Base-by-base conservation (phyloP, 192 early-diverging fungal species). In the Pilaira anomala region DNA sequence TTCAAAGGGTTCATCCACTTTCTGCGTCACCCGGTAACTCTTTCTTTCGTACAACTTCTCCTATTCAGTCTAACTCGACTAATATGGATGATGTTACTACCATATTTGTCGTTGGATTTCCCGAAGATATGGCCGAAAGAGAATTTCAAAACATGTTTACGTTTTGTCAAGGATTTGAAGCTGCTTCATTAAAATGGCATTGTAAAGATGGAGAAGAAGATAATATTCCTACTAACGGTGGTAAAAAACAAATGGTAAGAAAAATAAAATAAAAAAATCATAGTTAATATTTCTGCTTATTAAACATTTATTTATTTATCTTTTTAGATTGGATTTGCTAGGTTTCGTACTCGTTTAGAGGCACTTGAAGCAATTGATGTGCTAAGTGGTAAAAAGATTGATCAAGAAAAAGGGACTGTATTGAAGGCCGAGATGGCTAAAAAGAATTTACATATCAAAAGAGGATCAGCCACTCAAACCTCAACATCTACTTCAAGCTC, bases 141-240 rank as follows among this genome's bases (percentile, higher is more conserved):
- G 98, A 99, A 76, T 99, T 99, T 70, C 95, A 95, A 69, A 96
- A 96, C 80, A 98, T 98, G 93, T 99, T 99, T 80, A 93, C 87
- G 18, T 98, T 99, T 62, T 93, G 88, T 14, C 84, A 90, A 40
- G 98, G 96, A 5, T 99, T 98, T 61, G 98, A 98, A 72, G 98
- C 96, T 3, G 96, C 98, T 7, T 93, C 94, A 3, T 82, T 99
- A 40, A 99, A 98, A 78, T 83, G 92, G 53, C 94, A 93, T 25
- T 73, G 79, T 49, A 78, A 80, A 71, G 90, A 91, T 49, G 85
- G 83, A 60, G 77, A 80, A 36, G 87, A 85, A 45, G 84, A 85
- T 36, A 91, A 91, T 7, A 80, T 49, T 42, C 26, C 36, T 7
- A 40, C 24, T 13, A 56, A 40, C 21, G 61, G 30, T 48, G 67